Evolutionary conservation across 495 filamentous ascomycete species (phyloP).

Genomic region (Glutinoglossum americanum): DNA sequence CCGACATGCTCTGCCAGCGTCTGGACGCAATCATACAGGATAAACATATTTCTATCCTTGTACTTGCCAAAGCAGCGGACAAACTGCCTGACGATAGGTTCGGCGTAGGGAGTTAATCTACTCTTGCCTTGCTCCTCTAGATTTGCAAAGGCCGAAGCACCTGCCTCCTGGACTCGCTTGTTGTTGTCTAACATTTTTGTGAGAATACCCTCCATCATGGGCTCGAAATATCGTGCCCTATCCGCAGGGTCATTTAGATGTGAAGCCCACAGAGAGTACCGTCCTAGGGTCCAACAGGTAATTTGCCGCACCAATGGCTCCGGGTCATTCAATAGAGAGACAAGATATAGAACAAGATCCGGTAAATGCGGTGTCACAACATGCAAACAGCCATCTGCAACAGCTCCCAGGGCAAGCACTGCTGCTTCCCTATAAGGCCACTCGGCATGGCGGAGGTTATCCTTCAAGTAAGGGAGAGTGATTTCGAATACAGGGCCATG

Average conservation of each 20-base stretch:
- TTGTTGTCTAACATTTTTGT: constrained; percentile 87
- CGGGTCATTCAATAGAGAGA: constrained; percentile 60
- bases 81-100: constrained; percentile 80
- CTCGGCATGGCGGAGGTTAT: constrained; percentile 68
- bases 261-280: constrained; percentile 87
- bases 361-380: constrained; percentile 80
- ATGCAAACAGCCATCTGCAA: constrained; percentile 85
- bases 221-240: constrained; percentile 64
- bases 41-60: constrained; percentile 97
- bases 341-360: constrained; percentile 75
- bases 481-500: constrained; percentile 70
- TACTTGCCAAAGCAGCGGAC: constrained; percentile 81
- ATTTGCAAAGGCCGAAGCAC: constrained; percentile 87
- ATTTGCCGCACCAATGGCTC: constrained; percentile 94
- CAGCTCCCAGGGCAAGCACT: constrained; percentile 82
- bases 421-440: constrained; percentile 91
- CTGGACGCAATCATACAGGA: constrained; percentile 96
- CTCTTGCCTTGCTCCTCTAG: constrained; percentile 83
- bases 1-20: constrained; percentile 87
- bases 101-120: constrained; percentile 59
- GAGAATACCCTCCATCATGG: constrained; percentile 94
- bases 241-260: constrained; percentile 41
- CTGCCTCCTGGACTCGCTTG: constrained; percentile 95
- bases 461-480: constrained; percentile 78
- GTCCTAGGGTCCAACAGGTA: constrained; percentile 90